A percentile compares a stretch with the other conserved stretches of the same genome.
These are phyloP conservation scores for Syzygium oleosum DNA, from an alignment of 345 rosid species.

Conservation along the genomic window DNA sequence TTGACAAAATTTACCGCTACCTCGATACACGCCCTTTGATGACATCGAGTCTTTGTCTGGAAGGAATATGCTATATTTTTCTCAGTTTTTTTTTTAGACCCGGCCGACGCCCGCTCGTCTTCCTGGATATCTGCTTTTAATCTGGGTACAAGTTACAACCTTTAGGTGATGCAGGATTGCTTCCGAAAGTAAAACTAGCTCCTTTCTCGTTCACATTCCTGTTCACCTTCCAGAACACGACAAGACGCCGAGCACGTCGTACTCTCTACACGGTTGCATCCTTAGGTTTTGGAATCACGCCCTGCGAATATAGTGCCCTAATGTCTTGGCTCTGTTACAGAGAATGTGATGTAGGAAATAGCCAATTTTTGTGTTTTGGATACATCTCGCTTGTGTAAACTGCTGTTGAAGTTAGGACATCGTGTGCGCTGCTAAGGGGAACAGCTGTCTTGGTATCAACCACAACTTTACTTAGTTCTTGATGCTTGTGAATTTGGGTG, in stretches of 20 bases:
- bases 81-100: neutral
- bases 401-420: neutral
- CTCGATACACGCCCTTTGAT: neutral
- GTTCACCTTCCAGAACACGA: neutral
- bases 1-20: neutral
- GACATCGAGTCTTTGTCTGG: neutral
- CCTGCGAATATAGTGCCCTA: neutral
- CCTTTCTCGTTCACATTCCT: neutral
- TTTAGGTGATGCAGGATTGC: neutral
- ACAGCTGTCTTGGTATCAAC: neutral
- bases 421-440: neutral
- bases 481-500: neutral
- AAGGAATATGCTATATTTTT: neutral
- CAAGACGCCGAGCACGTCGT: neutral
- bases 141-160: neutral
- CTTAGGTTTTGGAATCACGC: neutral
- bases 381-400: neutral
- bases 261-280: neutral
- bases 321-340: neutral
- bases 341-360: neutral
- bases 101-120: neutral
- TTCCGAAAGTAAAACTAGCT: neutral
- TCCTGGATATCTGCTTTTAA: neutral
- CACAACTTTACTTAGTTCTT: neutral
- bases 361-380: neutral